Evolutionary conservation across 768 basidiomycete genomes (phyloP), one percentile per base, ranked within the genome.

Genomic region (Boletus pseudo-olivaceus): DNA sequence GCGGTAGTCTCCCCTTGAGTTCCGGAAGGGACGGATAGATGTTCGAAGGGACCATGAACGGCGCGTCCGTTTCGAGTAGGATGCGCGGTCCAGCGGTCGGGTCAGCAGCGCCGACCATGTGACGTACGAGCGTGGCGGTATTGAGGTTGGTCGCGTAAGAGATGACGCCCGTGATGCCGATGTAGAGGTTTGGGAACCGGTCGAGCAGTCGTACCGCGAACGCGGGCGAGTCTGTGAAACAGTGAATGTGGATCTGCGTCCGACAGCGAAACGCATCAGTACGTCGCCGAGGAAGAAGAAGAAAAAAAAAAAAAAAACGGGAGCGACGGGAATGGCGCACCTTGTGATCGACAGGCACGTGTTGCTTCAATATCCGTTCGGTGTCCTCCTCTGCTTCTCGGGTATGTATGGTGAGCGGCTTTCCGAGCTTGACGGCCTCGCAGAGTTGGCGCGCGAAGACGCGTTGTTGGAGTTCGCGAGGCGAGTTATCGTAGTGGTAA

Each of bases 191-290:
- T 0, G 88, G 82, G 67, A 93, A 94, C 60, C 90, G 80, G 15
- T 80, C 81, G 1, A 93, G 75, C 15, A 95, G 75, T 4, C 85
- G 78, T 37, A 75, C 75, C 0, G 86, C 92, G 59, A 93, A 86
- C 19, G 75, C 83, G 1, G 89, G 89, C 0, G 85, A 76, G 66
- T 93, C 91, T 2, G 91, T 93, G 69, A 89, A 94, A 65, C 92
- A 95, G 59, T 94, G 93, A 5, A 95, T 76, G 62, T 94, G 92
- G 29, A 94, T 85, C 85, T n/a, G n/a, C n/a, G n/a, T n/a, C n/a
- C n/a, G n/a, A n/a, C n/a, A n/a, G n/a, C n/a, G n/a, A n/a, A n/a
- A n/a, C n/a, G n/a, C n/a, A n/a, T n/a, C n/a, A n/a, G n/a, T n/a
- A n/a, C n/a, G n/a, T n/a, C n/a, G n/a, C n/a, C n/a, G n/a, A n/a